Evolutionary conservation across 805 yeast genomes (phyloP).

Genomic region (Candida silvicultrix): DNA sequence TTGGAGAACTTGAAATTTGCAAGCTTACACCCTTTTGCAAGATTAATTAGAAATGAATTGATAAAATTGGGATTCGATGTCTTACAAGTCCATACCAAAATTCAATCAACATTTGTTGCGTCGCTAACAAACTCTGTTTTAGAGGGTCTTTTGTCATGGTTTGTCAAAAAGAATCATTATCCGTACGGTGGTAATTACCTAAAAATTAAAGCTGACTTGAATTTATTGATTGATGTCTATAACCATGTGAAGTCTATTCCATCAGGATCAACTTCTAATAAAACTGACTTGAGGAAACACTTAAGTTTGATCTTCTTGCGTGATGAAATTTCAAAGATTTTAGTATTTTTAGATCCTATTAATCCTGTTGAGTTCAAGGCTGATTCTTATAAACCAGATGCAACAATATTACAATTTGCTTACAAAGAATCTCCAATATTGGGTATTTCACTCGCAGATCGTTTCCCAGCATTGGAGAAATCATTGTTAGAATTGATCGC

Average conservation of each 20-base stretch:
- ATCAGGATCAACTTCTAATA: slow-evolving; percentile 6
- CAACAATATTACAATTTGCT: slow-evolving; percentile 43
- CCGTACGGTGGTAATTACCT: slow-evolving; percentile 84
- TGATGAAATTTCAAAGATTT: slow-evolving; percentile 66
- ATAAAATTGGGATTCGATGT: slow-evolving; percentile 63
- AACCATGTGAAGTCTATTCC: slow-evolving; percentile 12
- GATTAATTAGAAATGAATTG: slow-evolving; percentile 70
- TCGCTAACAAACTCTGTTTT: slow-evolving; percentile 42
- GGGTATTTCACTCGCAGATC: slow-evolving; percentile 62
- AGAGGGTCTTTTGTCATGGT: slow-evolving; percentile 77
- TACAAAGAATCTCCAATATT: slow-evolving; percentile 63
- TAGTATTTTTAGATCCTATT: slow-evolving; percentile 64
- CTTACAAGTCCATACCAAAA: slow-evolving; percentile 45
- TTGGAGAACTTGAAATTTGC: slow-evolving; percentile 47
- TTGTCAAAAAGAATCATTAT: slow-evolving; percentile 49
- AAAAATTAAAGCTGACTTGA: slow-evolving; percentile 63
- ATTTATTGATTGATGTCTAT: slow-evolving; percentile 46
- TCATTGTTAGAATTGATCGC: slow-evolving; percentile 39
- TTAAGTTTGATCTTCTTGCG: slow-evolving; percentile 59
- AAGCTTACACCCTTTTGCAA: slow-evolving; percentile 77
- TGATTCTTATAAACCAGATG: slow-evolving; percentile 29
- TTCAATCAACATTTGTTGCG: slow-evolving; percentile 38
- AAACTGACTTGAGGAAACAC: slow-evolving; percentile 39
- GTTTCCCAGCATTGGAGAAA: slow-evolving; percentile 40
- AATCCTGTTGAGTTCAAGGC: slow-evolving; percentile 21